Conservation (phyloP, 2,329 filamentous ascomycete species). For the Byssochlamys sp. region DNA sequence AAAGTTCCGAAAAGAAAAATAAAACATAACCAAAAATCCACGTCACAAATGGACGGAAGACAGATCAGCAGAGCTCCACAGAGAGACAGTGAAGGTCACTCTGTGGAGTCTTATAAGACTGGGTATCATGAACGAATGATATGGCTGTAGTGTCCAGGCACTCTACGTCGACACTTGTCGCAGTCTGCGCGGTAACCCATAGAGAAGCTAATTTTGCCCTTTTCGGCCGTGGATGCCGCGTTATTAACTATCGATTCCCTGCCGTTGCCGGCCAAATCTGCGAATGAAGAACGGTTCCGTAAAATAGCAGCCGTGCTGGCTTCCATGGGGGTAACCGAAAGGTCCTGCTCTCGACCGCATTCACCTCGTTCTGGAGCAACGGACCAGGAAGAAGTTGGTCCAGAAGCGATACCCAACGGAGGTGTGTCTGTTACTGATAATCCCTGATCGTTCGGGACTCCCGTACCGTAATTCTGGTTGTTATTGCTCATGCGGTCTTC, state of each 20-base stretch:
- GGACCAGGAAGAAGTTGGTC: background rate
- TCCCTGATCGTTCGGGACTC: background rate
- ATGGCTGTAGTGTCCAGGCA: slow-evolving; percentile 72
- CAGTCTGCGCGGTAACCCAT: slow-evolving; percentile 72
- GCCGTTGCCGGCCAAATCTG: slow-evolving; percentile 3
- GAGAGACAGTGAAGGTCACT: background rate
- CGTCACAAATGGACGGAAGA: background rate
- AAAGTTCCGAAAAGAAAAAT: background rate
- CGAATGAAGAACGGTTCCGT: background rate
- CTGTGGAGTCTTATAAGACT: background rate
- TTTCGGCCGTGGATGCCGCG: slow-evolving; percentile 3
- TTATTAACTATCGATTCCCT: slow-evolving; percentile 3
- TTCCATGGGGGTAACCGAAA: background rate
- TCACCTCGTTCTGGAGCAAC: background rate
- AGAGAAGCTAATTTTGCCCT: slow-evolving; percentile 56
- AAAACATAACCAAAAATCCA: background rate
- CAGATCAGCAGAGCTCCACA: background rate
- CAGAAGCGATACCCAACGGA: background rate
- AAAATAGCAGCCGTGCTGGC: background rate
- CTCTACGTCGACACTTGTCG: slow-evolving; percentile 64
- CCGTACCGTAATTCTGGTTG: background rate
- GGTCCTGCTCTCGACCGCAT: background rate
- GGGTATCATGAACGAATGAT: slow-evolving; percentile 44
- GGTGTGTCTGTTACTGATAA: slow-evolving; percentile 4
- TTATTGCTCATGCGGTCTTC: slow-evolving; percentile 11